A percentile compares a stretch with the other conserved stretches of the same genome.
Conservation (phyloP, 2,329 filamentous ascomycete species). For the Fusarium austroafricanum region DNA sequence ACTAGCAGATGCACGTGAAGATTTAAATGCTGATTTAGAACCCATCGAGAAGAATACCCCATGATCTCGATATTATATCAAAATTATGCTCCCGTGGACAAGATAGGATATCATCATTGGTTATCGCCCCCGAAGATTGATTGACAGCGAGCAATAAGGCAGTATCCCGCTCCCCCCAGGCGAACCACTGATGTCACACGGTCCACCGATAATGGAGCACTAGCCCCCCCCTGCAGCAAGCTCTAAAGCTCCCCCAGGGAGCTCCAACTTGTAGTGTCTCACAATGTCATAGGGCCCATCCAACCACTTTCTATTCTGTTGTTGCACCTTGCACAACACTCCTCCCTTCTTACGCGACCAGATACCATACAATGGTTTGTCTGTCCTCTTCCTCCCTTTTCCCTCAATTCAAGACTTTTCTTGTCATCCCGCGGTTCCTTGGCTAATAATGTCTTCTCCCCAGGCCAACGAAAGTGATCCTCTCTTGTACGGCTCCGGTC, state of each 20-base stretch:
- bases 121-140: neutral
- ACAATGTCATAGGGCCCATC: conserved; percentile 8
- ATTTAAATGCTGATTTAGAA: neutral
- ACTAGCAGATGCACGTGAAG: neutral
- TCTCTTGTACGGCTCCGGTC: conserved; percentile 53
- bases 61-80: conserved; percentile 26
- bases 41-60: conserved; percentile 18
- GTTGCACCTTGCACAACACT: conserved; percentile 22
- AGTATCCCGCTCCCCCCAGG: conserved; percentile 23
- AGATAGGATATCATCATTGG: conserved; percentile 26
- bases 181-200: conserved; percentile 36
- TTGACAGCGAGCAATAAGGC: conserved; percentile 13
- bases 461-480: conserved; percentile 58
- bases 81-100: conserved; percentile 34
- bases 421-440: conserved; percentile 1
- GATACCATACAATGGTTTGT: conserved; percentile 36
- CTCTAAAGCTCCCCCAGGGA: conserved; percentile 19
- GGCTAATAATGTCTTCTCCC: conserved; percentile 32
- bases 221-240: conserved; percentile 7
- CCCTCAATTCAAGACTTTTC: conserved; percentile 9
- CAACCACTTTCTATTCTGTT: conserved; percentile 10
- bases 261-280: conserved; percentile 18
- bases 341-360: conserved; percentile 23
- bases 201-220: conserved; percentile 20
- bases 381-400: neutral